Base-by-base conservation (phyloP, 148 eudicot species). In the Suaeda aralocaspica region DNA sequence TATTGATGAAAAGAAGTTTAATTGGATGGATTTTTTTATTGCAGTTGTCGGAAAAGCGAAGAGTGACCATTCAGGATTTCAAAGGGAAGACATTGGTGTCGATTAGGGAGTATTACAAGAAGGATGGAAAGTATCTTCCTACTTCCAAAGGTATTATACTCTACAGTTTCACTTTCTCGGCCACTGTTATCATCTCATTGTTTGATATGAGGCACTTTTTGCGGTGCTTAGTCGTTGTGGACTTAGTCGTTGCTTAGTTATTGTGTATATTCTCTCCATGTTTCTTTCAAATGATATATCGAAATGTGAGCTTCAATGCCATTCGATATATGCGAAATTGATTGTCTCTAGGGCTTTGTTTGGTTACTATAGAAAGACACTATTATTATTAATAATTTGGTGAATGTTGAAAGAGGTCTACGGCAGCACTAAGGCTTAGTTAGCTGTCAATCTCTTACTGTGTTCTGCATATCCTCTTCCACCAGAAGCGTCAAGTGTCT, bases 11-110 rank as follows among this genome's bases (percentile, higher is more conserved):
- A 60, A 19, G 14, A 45, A 33, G 4, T 49, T 44, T 57, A 2
- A 72, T 78, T 29, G 29, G 24, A 62, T 67, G 29, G 29, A 4
- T 64, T 60, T 66, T n/a, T 60, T 55, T 3, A 15, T 39, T 81
- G 81, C 75, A 94, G 98, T 65, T 91, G 33, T 83, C 96, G 1
- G 82, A 76, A 31, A 94, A 82, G 84, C 86, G 97, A 70, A 84
- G 87, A 77, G 98, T 94, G 80, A 91, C 97, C 0, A 46, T 91
- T 61, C 84, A 89, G 59, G 92, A 94, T 49, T 94, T 91, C 64
- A 87, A 68, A 75, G 98, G 98, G 61, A 94, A 76, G 78, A 89
- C 91, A 18, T 81, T 89, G 82, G 87, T 94, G 68, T 94, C 98
- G 15, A 84, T 94, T 2, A 82, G 98, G 83, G 98, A 94, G 77